These are phyloP conservation scores for Prosopis cineraria DNA, from an alignment of 306 rosid genomes.

Conservation along the genomic window DNA sequence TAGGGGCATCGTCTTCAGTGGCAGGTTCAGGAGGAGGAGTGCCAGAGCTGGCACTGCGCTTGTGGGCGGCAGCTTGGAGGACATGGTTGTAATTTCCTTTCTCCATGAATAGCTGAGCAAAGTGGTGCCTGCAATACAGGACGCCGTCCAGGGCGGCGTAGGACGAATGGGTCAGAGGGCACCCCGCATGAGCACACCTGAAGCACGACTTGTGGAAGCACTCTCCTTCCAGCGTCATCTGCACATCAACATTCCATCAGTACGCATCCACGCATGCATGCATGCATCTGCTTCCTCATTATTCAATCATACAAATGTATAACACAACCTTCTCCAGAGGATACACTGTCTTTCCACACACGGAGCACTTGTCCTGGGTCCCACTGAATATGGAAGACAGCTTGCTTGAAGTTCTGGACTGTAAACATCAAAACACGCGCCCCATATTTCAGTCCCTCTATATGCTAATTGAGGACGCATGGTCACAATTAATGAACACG, in stretches of 20 bases:
- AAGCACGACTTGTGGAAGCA: slow-evolving; percentile 88
- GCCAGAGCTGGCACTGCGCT: slow-evolving; percentile 44
- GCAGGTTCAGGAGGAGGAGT: slow-evolving; percentile 44
- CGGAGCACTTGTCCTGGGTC: slow-evolving; percentile 85
- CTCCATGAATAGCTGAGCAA: slow-evolving; percentile 94
- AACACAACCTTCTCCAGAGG: slow-evolving; percentile 98
- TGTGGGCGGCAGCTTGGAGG: slow-evolving; percentile 69
- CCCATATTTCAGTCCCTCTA: neutral
- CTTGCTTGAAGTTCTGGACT: slow-evolving; percentile 78
- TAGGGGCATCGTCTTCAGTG: slow-evolving; percentile 22
- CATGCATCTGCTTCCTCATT: too few relatives aligned
- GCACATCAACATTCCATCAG: neutral
- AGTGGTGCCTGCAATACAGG: slow-evolving; percentile 92
- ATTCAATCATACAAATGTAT: too few relatives aligned
- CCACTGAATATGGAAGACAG: slow-evolving; percentile 86
- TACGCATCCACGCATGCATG: too few relatives aligned
- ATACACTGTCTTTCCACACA: slow-evolving; percentile 86
- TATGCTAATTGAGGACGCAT: too few relatives aligned
- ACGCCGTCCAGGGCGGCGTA: slow-evolving; percentile 93
- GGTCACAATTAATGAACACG: too few relatives aligned
- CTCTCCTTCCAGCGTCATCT: slow-evolving; percentile 88
- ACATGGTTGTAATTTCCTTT: slow-evolving; percentile 85
- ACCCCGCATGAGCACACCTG: slow-evolving; percentile 97
- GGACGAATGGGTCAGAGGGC: slow-evolving; percentile 80
- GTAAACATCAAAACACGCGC: neutral